Conservation (phyloP, 352 stramenopile species). For the Phytophthora chlamydospora region DNA sequence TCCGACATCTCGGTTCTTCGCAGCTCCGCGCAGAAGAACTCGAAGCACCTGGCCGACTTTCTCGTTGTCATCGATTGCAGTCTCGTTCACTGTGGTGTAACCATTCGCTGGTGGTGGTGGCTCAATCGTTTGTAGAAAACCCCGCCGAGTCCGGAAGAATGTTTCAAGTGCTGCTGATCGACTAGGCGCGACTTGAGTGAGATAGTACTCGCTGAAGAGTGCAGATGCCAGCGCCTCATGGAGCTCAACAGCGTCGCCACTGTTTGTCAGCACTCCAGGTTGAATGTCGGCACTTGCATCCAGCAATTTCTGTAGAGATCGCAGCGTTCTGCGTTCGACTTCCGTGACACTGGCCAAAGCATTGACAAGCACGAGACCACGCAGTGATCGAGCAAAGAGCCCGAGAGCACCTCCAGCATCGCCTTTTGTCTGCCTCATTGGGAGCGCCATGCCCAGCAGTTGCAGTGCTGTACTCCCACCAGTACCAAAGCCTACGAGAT, state of each 20-base stretch:
- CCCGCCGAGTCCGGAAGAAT: slow-evolving; percentile 57
- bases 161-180: slow-evolving; percentile 47
- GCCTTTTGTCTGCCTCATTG: slow-evolving; percentile 28
- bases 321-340: slow-evolving; percentile 30
- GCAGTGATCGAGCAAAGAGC: slow-evolving; percentile 50
- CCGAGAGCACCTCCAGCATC: slow-evolving; percentile 31
- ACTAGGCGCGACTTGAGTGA: slow-evolving; percentile 54
- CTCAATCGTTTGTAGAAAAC: slow-evolving; percentile 47
- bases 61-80: not conserved
- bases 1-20: slow-evolving; percentile 49
- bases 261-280: not conserved
- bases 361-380: slow-evolving; percentile 69
- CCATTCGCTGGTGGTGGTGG: not conserved
- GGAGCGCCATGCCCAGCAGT: slow-evolving; percentile 53
- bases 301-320: slow-evolving; percentile 27
- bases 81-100: not conserved
- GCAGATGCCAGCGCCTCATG: slow-evolving; percentile 52
- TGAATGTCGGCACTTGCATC: slow-evolving; percentile 6
- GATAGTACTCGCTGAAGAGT: slow-evolving; percentile 71
- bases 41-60: slow-evolving; percentile 41
- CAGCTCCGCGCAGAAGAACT: slow-evolving; percentile 45
- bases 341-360: slow-evolving; percentile 32
- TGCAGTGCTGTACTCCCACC: slow-evolving; percentile 56
- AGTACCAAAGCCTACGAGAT: slow-evolving; percentile 68
- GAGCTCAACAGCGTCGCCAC: slow-evolving; percentile 38